Evolutionary conservation across 371 early-diverging fungal genomes (phyloP), one percentile per base, ranked within the genome.

Genomic region (Actinomortierella wolfii): DNA sequence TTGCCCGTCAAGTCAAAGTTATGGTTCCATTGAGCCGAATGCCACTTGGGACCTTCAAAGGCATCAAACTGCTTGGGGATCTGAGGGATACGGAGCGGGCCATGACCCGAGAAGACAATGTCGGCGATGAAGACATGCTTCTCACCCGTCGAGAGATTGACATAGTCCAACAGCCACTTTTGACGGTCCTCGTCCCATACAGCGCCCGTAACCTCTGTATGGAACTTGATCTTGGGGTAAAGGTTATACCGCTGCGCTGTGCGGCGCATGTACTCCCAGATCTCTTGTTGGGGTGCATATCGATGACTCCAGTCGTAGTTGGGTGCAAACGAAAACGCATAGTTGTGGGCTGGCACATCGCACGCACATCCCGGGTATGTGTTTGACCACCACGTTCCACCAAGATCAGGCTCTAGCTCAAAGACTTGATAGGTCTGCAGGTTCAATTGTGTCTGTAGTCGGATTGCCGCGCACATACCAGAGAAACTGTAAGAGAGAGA

Each of bases 311-410:
- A 87, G 40, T 79, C 83, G 28, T 71, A 71, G 62, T 71, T 85
- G 58, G 56, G 51, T 52, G 56, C 51, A 48, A 61, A 71, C 23
- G 57, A 55, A 56, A 46, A 67, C 56, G 18, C 56, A 68, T 87
- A 89, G 26, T 82, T 58, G 68, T 85, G 83, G 3, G 84, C 80
- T 11, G 79, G 76, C 20, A 87, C 76, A 73, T 89, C 87, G 58
- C 87, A 85, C 13, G 79, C 85, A 34, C 77, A 77, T 0, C 87
- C 88, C n/a, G 87, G 87, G 51, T 88, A 88, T 0, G 64, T 81
- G 63, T 88, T 89, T 24, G 70, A 59, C 51, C 76, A 75, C 89
- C 89, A 89, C 6, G 85, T 86, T 8, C 87, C 89, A 1, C 87
- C 87, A 17, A 87, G 67, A 28, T 81, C 83, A 3, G 73, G 64